These are phyloP conservation scores for Cryphonectria parasitica DNA, from an alignment of 2,329 filamentous ascomycete genomes.

Conservation along the genomic window DNA sequence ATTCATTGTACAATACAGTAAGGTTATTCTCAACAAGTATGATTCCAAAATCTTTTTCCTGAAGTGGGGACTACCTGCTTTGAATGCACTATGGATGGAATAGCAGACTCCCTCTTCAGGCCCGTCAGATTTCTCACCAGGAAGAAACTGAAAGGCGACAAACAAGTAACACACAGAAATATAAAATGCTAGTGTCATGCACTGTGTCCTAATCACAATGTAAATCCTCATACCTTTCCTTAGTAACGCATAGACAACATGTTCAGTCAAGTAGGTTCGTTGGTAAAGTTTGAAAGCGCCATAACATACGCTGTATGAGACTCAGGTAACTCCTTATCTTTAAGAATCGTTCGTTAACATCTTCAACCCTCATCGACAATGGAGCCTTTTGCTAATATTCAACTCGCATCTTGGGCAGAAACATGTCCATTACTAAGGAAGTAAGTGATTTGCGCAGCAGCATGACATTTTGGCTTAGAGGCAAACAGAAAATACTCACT, in stretches of 20 bases:
- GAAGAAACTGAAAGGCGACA: no score
- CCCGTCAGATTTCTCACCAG: no score
- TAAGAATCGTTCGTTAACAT: background rate
- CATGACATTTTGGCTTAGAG: background rate
- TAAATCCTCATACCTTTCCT: background rate
- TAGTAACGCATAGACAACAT: background rate
- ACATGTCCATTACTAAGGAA: background rate
- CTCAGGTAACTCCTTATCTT: background rate
- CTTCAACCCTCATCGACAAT: background rate
- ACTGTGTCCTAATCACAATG: background rate
- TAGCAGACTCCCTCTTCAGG: no score
- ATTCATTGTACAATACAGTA: no score
- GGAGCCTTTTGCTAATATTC: background rate
- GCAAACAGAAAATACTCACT: background rate
- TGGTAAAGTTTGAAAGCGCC: background rate
- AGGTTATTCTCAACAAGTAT: no score
- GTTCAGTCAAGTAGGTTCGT: background rate
- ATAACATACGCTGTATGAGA: background rate
- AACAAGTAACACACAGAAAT: no score
- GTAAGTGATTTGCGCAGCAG: background rate
- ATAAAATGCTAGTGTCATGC: no score
- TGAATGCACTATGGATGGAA: no score
- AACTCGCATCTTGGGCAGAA: background rate
- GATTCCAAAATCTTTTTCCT: no score
- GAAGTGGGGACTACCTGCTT: no score